phyloP scores from a whole-genome alignment of 352 stramenopile species.

The Saprolegnia parasitica region DNA sequence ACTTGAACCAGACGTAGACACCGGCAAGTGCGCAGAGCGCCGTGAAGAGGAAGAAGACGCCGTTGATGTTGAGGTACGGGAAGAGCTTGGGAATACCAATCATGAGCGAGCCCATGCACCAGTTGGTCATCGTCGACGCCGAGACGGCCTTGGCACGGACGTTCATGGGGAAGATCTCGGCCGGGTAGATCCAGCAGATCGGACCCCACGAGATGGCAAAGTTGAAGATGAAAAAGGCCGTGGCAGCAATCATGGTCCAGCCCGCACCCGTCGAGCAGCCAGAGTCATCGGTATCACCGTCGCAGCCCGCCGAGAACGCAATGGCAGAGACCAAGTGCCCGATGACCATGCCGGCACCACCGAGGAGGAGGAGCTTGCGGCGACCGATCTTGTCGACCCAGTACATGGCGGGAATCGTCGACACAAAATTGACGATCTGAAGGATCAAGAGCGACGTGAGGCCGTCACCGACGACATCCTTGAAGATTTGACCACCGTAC shows the following conservation, averaged over 20 bases:
- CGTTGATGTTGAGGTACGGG: slow-evolving; percentile 42
- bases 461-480: slow-evolving; percentile 37
- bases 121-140: slow-evolving; percentile 43
- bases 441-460: slow-evolving; percentile 38
- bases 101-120: slow-evolving; percentile 38
- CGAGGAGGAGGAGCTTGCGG: slow-evolving; percentile 38
- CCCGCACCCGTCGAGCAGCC: slow-evolving; percentile 31
- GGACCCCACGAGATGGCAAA: slow-evolving; percentile 55
- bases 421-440: slow-evolving; percentile 40
- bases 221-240: slow-evolving; percentile 45
- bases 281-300: slow-evolving; percentile 33
- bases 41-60: slow-evolving; percentile 53
- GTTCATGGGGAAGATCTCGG: slow-evolving; percentile 55
- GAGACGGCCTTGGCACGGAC: slow-evolving; percentile 43
- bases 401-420: slow-evolving; percentile 39
- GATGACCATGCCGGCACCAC: slow-evolving; percentile 41
- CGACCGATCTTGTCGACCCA: slow-evolving; percentile 44
- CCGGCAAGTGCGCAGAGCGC: slow-evolving; percentile 38
- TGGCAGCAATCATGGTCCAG: slow-evolving; percentile 39
- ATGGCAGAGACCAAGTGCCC: slow-evolving; percentile 39
- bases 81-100: slow-evolving; percentile 47
- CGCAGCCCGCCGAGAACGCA: slow-evolving; percentile 38
- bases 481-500: slow-evolving; percentile 42
- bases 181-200: slow-evolving; percentile 53
- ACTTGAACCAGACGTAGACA: slow-evolving; percentile 46